phyloP scores from a whole-genome alignment of 2,329 filamentous ascomycete species.

The Cyphellophora attinorum region DNA sequence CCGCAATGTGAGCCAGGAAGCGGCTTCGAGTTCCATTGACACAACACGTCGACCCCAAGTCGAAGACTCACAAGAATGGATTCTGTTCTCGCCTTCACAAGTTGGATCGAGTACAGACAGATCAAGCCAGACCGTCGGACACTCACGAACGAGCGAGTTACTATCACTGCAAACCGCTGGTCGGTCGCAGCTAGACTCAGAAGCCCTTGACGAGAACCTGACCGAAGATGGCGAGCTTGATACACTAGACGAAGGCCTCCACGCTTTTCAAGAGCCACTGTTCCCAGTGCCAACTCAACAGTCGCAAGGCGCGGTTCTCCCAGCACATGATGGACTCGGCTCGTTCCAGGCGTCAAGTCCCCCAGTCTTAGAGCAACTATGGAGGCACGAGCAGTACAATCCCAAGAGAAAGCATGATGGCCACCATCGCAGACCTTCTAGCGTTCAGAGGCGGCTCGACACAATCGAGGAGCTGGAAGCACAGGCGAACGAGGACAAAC shows the following conservation, averaged over 20 bases:
- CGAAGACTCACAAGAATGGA: conserved; percentile 84
- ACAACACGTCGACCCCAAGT: conserved; percentile 9
- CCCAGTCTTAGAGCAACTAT: conserved; percentile 70
- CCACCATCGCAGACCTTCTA: conserved; percentile 43
- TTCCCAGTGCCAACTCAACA: conserved; percentile 33
- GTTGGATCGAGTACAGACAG: conserved; percentile 56
- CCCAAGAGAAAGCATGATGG: conserved; percentile 49
- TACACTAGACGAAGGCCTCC: conserved; percentile 82
- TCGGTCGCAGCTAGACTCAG: conserved; percentile 30
- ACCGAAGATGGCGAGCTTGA: conserved; percentile 70
- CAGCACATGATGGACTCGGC: conserved; percentile 83
- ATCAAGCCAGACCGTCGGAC: conserved; percentile 56
- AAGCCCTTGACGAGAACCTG: conserved; percentile 37
- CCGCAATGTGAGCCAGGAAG: conserved; percentile 6
- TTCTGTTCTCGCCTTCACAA: conserved; percentile 76
- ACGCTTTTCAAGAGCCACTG: conserved; percentile 66
- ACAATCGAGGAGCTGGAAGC: conserved; percentile 48
- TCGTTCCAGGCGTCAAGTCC: conserved; percentile 62
- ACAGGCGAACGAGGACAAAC: conserved; percentile 61
- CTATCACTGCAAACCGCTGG: conserved; percentile 59
- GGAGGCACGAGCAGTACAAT: conserved; percentile 80
- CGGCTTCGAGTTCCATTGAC: conserved; percentile 7
- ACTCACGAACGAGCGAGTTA: conserved; percentile 68
- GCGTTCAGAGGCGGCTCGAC: conserved; percentile 48
- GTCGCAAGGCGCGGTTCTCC: conserved; percentile 63